Conservation (phyloP, 2,329 filamentous ascomycete species). For the Alternaria dauci region DNA sequence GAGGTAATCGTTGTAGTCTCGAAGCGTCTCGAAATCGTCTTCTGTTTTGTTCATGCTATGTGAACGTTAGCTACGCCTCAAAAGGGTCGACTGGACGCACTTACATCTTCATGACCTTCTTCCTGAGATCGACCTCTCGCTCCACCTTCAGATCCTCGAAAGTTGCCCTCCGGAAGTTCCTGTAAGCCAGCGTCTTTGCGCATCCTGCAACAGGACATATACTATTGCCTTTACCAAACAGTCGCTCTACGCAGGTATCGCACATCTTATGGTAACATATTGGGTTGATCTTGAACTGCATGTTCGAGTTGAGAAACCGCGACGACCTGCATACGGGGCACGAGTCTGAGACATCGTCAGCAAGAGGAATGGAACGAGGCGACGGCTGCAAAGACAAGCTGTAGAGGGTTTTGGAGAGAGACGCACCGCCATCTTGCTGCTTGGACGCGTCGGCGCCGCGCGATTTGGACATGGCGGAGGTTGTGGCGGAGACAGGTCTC, state of each 20-base stretch:
- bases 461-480: conserved; percentile 47
- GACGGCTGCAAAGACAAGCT: conserved; percentile 40
- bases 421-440: conserved; percentile 52
- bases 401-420: conserved; percentile 41
- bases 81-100: conserved; percentile 18
- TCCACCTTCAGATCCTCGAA: conserved; percentile 90
- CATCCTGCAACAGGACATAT: conserved; percentile 93
- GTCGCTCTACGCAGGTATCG: conserved; percentile 90
- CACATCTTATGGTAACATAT: conserved; percentile 99
- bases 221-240: conserved; percentile 90
- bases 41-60: conserved; percentile 84
- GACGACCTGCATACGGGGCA: conserved; percentile 98
- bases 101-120: conserved; percentile 71
- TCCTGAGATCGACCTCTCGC: conserved; percentile 90
- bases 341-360: conserved; percentile 66
- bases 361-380: conserved; percentile 20
- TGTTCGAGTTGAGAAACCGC: conserved; percentile 91
- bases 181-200: conserved; percentile 83
- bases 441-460: conserved; percentile 43
- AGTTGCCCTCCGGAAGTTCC: conserved; percentile 84
- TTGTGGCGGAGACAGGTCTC: conserved; percentile 13
- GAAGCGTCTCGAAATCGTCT: conserved; percentile 87
- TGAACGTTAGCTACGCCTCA: conserved; percentile 10
- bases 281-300: conserved; percentile 95
- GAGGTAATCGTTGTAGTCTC: conserved; percentile 91